Conservation (phyloP, 176 grass and related monocot genomes). For the Oryza glaberrima region DNA sequence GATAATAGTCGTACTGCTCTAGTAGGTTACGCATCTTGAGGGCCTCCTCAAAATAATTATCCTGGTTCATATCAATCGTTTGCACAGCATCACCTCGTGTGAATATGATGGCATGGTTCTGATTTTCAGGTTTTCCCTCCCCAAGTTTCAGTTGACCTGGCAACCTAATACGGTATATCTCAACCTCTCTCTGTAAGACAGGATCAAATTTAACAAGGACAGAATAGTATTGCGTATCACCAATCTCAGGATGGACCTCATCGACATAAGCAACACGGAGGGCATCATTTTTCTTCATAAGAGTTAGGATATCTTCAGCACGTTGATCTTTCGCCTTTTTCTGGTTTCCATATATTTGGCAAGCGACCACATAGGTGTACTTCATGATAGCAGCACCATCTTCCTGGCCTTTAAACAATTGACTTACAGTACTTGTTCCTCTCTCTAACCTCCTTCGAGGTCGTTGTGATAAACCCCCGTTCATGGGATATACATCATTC, state of each 20-base stretch:
- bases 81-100: constrained; percentile 91
- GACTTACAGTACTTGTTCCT: constrained; percentile 70
- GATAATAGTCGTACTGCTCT: constrained; percentile 78
- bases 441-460: constrained; percentile 62
- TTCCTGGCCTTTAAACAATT: constrained; percentile 88
- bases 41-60: constrained; percentile 97
- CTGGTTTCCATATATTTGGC: constrained; percentile 95
- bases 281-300: constrained; percentile 94
- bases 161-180: constrained; percentile 89
- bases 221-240: constrained; percentile 73
- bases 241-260: constrained; percentile 52
- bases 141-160: constrained; percentile 88
- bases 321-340: constrained; percentile 77
- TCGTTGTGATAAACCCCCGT: constrained; percentile 49
- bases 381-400: constrained; percentile 88
- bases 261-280: constrained; percentile 96
- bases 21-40: constrained; percentile 98
- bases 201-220: constrained; percentile 95
- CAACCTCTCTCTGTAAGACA: constrained; percentile 70
- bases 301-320: constrained; percentile 80
- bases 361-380: constrained; percentile 90
- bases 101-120: constrained; percentile 97
- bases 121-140: constrained; percentile 98
- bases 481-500: constrained; percentile 53
- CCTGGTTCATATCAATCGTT: constrained; percentile 99